Conservation (phyloP, 495 filamentous ascomycete genomes). For the Penicillium chermesinum region DNA sequence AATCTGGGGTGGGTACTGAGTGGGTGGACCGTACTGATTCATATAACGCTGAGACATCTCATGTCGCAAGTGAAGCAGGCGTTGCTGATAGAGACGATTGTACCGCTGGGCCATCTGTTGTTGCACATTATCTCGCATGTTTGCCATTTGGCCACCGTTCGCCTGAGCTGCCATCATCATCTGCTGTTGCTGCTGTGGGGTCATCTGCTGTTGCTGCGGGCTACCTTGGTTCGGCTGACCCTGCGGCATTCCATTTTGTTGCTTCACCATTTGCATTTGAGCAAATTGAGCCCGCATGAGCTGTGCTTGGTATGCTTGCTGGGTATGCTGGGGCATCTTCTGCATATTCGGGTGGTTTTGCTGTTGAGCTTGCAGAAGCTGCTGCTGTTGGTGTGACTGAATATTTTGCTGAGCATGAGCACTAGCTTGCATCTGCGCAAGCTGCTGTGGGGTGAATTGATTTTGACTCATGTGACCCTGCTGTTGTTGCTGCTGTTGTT, state of each 20-base stretch:
- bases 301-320: constrained; percentile 45
- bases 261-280: constrained; percentile 40
- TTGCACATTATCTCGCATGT: constrained; percentile 29
- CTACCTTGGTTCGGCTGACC: constrained; percentile 28
- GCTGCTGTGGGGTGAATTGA: constrained; percentile 44
- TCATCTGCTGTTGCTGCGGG: constrained; percentile 18
- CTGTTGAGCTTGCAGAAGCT: constrained; percentile 34
- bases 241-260: constrained; percentile 24
- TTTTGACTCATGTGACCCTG: constrained; percentile 39
- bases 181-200: constrained; percentile 34
- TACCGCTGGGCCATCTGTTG: constrained; percentile 34
- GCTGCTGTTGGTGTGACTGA: constrained; percentile 42
- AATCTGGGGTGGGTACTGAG: constrained; percentile 39
- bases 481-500: constrained; percentile 2
- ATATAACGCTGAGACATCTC: constrained; percentile 37
- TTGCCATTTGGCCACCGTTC: constrained; percentile 36
- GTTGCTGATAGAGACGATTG: constrained; percentile 35
- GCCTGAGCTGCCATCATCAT: constrained; percentile 39
- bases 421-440: constrained; percentile 41
- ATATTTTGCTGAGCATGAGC: constrained; percentile 53
- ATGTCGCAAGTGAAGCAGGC: constrained; percentile 31
- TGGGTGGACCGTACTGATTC: constrained; percentile 38
- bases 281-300: constrained; percentile 38
- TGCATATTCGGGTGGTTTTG: constrained; percentile 36
- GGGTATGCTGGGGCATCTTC: constrained; percentile 32